Percentiles rank a stretch among this genome's conserved stretches.
Evolutionary conservation across 176 grass and related monocot genomes (phyloP).

Genomic region (Lolium multiflorum): DNA sequence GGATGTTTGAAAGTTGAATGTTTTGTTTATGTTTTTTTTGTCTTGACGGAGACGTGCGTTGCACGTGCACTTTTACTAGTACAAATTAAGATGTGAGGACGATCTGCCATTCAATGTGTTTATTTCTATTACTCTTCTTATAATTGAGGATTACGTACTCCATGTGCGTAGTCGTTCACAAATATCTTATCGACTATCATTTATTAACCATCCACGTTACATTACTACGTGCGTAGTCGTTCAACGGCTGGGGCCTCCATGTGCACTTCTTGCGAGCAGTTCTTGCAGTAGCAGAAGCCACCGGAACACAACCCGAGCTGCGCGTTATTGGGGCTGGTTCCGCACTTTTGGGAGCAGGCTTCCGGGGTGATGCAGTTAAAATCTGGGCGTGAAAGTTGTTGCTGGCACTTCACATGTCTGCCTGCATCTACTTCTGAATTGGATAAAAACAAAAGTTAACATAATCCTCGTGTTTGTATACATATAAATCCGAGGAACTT

Average conservation of each 20-base stretch:
- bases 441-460: not conserved
- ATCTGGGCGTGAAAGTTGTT: not conserved
- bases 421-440: not conserved
- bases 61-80: no score
- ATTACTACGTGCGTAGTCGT: not conserved
- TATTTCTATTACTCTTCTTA: no score
- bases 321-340: not conserved
- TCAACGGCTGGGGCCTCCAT: not conserved
- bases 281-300: not conserved
- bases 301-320: not conserved
- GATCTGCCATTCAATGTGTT: no score
- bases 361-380: not conserved
- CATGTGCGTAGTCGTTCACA: fast-evolving
- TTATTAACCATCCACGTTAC: not conserved
- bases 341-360: not conserved
- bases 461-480: not conserved
- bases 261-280: not conserved
- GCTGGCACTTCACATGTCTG: not conserved
- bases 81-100: no score
- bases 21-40: no score
- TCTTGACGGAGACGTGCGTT: no score
- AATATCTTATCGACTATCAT: not conserved
- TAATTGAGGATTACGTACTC: no score
- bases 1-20: no score
- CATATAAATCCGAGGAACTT: not conserved